Conservation (phyloP, 352 stramenopile species). For the Thalassiosira livingstoniorum region DNA sequence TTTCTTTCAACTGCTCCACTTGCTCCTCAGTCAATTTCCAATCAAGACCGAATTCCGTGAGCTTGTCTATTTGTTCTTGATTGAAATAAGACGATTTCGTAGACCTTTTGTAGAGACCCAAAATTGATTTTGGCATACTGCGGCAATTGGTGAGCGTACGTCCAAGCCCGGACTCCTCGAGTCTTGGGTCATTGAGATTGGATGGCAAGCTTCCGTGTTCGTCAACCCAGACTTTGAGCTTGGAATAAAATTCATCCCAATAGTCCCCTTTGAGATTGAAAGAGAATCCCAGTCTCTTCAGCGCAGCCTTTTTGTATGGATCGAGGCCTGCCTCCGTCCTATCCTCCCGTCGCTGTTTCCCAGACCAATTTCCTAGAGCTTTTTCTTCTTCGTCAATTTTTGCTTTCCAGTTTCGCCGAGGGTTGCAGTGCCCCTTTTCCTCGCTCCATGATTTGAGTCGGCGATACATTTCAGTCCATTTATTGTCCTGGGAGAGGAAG, state of each 20-base stretch:
- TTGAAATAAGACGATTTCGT: no score
- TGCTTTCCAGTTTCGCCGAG: conserved; percentile 26
- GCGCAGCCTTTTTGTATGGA: conserved; percentile 26
- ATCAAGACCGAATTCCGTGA: no score
- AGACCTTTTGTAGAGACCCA: no score
- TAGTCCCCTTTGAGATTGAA: conserved; percentile 4
- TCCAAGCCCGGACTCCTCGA: no score
- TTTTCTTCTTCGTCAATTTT: conserved; percentile 43
- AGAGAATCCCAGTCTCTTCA: conserved; percentile 17
- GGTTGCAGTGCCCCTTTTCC: conserved; percentile 31
- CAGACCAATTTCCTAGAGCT: conserved; percentile 28
- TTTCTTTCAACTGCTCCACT: no score
- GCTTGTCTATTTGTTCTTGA: no score
- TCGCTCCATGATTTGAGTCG: conserved; percentile 9
- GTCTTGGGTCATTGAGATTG: no score
- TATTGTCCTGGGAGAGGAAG: neutral
- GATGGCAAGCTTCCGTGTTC: no score
- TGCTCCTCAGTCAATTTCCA: no score
- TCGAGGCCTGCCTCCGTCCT: neutral
- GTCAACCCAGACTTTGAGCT: no score
- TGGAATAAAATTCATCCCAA: conserved; percentile 33
- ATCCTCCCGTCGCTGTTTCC: conserved; percentile 15
- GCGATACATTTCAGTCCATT: conserved; percentile 22
- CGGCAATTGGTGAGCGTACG: no score
- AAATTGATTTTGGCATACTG: no score